A percentile compares a stretch with the other conserved stretches of the same genome.
Evolutionary conservation across 805 yeast species (phyloP).

Genomic region (Hanseniaspora mollemarum): DNA sequence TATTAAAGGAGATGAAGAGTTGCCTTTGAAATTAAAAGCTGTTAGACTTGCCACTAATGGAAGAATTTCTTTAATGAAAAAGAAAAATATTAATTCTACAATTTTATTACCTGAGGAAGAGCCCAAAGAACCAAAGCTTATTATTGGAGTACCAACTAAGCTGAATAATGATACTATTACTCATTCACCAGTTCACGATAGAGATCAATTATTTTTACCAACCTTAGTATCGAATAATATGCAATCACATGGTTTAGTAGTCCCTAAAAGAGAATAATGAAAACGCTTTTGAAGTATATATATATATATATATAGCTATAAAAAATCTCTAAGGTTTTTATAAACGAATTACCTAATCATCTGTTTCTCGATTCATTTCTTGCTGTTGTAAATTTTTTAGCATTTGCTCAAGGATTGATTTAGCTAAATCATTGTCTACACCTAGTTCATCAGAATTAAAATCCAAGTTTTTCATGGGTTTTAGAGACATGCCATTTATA

Average conservation of each 20-base stretch:
- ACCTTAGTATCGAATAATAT: neutral
- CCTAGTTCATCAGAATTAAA: neutral
- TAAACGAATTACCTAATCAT: too few species aligned
- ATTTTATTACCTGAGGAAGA: constrained; percentile 40
- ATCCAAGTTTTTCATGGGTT: neutral
- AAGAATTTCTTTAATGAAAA: constrained; percentile 60
- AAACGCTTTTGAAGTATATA: neutral
- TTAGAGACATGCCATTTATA: neutral
- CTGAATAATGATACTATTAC: neutral
- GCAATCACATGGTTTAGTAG: neutral
- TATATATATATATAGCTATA: neutral
- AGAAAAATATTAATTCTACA: constrained; percentile 43
- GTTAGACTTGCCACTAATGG: constrained; percentile 88
- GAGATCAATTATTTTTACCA: constrained; percentile 2
- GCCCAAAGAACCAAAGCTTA: too few species aligned
- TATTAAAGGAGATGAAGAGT: constrained; percentile 70
- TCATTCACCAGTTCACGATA: neutral
- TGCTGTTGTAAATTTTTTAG: neutral
- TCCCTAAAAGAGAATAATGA: neutral
- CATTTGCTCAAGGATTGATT: neutral
- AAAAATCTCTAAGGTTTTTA: too few species aligned
- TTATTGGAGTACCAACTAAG: too few species aligned
- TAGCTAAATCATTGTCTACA: neutral
- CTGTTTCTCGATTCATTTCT: too few species aligned
- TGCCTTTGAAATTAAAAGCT: constrained; percentile 61